These are phyloP conservation scores for Coccomyxa sp. DNA, from an alignment of 139 green algal species.

Conservation along the genomic window DNA sequence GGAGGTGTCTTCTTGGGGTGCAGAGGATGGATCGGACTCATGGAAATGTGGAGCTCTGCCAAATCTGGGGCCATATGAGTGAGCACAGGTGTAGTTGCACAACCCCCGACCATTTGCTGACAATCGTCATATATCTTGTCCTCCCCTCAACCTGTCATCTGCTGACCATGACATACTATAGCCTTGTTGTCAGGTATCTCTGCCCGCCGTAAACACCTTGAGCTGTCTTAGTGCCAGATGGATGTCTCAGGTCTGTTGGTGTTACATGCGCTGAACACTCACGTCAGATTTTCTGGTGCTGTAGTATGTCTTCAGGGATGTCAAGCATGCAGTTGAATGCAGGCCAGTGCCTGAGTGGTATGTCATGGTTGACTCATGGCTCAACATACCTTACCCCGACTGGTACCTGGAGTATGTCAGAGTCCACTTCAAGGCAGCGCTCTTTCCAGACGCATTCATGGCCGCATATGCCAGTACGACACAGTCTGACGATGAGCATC, in stretches of 20 bases:
- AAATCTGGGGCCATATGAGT: slow-evolving; percentile 16
- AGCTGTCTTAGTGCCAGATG: no score
- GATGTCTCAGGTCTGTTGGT: no score
- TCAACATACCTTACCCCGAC: slow-evolving; percentile 17
- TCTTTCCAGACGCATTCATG: neutral
- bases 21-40: neutral
- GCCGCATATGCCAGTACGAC: no score
- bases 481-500: no score
- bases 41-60: slow-evolving; percentile 4
- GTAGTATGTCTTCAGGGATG: no score
- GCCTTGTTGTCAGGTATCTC: neutral
- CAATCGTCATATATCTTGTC: no score
- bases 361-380: slow-evolving; percentile 8
- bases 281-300: no score
- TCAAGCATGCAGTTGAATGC: neutral
- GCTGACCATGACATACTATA: neutral
- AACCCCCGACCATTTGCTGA: no score
- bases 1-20: neutral
- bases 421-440: neutral
- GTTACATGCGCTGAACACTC: no score
- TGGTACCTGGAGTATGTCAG: slow-evolving; percentile 10
- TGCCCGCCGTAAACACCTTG: neutral
- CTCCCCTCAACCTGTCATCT: no score
- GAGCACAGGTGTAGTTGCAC: slow-evolving; percentile 9
- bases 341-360: slow-evolving; percentile 14